Conservation (phyloP, 495 filamentous ascomycete genomes). For the Lepidopterella palustris region DNA sequence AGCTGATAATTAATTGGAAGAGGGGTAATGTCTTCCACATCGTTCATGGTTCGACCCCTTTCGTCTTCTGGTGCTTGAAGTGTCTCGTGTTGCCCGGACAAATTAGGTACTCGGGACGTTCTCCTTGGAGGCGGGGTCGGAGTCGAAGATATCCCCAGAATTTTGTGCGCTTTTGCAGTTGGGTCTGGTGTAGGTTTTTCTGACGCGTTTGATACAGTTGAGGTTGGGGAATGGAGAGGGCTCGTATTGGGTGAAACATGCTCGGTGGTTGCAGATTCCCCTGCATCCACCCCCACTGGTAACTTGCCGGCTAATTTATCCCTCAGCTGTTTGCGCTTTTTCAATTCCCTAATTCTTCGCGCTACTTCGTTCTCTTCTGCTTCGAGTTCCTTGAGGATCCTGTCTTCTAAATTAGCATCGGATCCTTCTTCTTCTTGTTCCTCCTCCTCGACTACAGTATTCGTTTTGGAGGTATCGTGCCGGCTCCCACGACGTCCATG, state of each 20-base stretch:
- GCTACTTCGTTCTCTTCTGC: conserved; percentile 27
- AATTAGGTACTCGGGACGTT: conserved; percentile 11
- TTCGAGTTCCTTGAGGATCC: conserved; percentile 24
- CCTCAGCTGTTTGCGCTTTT: conserved; percentile 25
- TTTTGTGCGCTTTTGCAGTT: conserved; percentile 32
- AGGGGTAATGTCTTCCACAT: conserved; percentile 28
- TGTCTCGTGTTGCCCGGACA: conserved; percentile 12
- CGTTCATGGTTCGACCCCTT: conserved; percentile 22
- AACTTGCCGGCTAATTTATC: conserved; percentile 29
- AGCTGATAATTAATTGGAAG: conserved; percentile 31
- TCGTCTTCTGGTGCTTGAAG: neutral
- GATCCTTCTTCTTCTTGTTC: conserved; percentile 21
- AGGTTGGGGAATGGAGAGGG: conserved; percentile 25
- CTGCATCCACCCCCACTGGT: conserved; percentile 26
- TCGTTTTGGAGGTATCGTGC: conserved; percentile 29
- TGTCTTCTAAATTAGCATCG: conserved; percentile 18
- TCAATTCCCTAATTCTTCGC: conserved; percentile 20
- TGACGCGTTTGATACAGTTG: conserved; percentile 29
- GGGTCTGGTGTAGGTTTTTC: conserved; percentile 28
- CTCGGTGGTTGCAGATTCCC: conserved; percentile 19
- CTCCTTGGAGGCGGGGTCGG: conserved; percentile 17
- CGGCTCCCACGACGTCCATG: conserved; percentile 19
- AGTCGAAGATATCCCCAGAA: conserved; percentile 29
- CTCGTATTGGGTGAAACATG: conserved; percentile 26
- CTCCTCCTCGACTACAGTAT: conserved; percentile 29